Base-by-base conservation (phyloP, 208 protist genomes). In the Vickermania ingenoplastis region DNA sequence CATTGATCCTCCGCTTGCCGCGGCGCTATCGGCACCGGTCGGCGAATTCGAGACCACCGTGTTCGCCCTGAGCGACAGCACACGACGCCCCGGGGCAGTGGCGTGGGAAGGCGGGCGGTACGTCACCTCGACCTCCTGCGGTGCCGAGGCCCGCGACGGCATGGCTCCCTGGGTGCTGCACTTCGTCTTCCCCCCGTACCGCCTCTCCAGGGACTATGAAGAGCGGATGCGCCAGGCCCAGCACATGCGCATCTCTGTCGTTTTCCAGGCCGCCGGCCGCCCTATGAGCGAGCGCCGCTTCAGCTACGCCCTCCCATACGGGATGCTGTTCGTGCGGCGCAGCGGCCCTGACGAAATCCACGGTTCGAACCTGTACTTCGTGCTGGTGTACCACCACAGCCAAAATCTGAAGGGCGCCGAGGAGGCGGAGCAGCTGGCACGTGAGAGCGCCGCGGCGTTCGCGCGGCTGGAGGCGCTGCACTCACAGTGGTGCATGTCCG, bases 321-420 rank as follows among this genome's bases (percentile, higher is more conserved):
- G 75, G 25, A 53, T 80, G 31, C 85, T 86, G 53, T 89, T 75
- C 50, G 71, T 78, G 0, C 54, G 86, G 2, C 76, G 80, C 53
- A 77, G 79, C 41, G 80, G 77, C 23, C 41, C 53, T n/a, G 51
- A 75, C 22, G 74, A 88, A 73, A 80, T 88, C 50, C 74, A 69
- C 2, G 82, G 78, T n/a, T n/a, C n/a, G n/a, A 72, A 80, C 5
- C 25, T 87, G 22, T 87, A 89, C 73, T 93, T 89, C 73, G 73
- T 64, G 31, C 59, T 92, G 21, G 69, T 83, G 28, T 59, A 87
- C 14, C 67, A 79, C 53, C 56, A 69, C 22, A 36, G 54, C 51
- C 11, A 63, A 14, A n/a, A n/a, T n/a, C 41, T 28, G 14, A 23
- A 29, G 27, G 31, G 49, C 13, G 65, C 36, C 41, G 63, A 29